Evolutionary conservation across 2,329 filamentous ascomycete species (phyloP), one percentile per base, ranked within the genome.

Genomic region (Aspergillus sojae): DNA sequence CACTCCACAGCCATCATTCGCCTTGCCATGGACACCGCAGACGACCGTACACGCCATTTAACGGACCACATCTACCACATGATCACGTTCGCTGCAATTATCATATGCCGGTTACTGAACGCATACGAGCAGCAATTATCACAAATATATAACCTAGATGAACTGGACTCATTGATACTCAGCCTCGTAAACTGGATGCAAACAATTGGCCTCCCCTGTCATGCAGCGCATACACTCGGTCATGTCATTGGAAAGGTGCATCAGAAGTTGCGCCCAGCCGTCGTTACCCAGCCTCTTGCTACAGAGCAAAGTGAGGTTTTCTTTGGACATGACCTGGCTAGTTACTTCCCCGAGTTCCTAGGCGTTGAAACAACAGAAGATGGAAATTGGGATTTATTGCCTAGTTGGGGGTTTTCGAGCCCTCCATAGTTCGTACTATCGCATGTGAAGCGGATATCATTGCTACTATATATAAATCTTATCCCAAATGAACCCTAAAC

Each of bases 1-100:
- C 73, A 80, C 21, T 79, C 79, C 1, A 77, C 71, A 19, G 61
- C 70, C 2, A 81, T 82, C 56, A 74, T 82, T 19, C 74, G 76
- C 19, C 64, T 81, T 3, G 79, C 79, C 2, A 81, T 82, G 66
- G 77, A 80, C 14, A 81, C 79, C 3, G 71, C 77, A 1, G 80
- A 83, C 54, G 77, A 81, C 26, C 76, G 79, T 2, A 82, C 80
- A 1, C 74, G 75, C 16, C 80, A 83, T 66, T 67, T 82, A 5
- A 82, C 75, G 3, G 80, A 83, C 60, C 81, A 82, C 57, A 80
- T 82, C 23, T 83, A 82, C 62, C 80, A 82, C 62, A 80, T 82
- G 72, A 79, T 82, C 55, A 80, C 79, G 5, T 83, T 82, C 59
- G 77, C 81, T 0, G 80, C 71, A 2, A 69, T 74, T 32, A 61